phyloP scores from a whole-genome alignment of 768 basidiomycete species.

The Phaeotremella fagi region DNA sequence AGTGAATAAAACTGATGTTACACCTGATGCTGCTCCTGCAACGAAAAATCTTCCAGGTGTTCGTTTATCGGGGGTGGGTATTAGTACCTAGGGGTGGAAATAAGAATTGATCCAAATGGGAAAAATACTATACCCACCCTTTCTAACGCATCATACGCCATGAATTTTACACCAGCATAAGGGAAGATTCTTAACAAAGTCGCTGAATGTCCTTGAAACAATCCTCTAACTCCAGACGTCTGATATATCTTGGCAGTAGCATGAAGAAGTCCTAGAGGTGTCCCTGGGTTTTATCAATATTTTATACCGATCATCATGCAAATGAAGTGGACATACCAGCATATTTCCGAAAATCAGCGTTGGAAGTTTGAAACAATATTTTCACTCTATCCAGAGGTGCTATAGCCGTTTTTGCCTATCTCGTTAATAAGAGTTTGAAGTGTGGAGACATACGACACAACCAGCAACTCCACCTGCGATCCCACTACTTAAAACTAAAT shows the following conservation, averaged over 20 bases:
- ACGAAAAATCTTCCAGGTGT: constrained; percentile 74
- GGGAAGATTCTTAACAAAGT: constrained; percentile 92
- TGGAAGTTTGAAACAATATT: constrained; percentile 95
- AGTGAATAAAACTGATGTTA: constrained; percentile 80
- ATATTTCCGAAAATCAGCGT: constrained; percentile 89
- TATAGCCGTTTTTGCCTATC: constrained; percentile 87
- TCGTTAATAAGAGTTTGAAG: too few relatives aligned
- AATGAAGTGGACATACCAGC: constrained; percentile 70
- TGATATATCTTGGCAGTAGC: constrained; percentile 65
- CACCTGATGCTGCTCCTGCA: constrained; percentile 87
- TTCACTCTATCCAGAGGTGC: constrained; percentile 97
- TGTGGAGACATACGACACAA: constrained; percentile 65
- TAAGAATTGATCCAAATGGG: background rate
- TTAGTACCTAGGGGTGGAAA: constrained; percentile 64
- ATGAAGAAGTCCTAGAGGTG: constrained; percentile 75
- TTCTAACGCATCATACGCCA: constrained; percentile 88
- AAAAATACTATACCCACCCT: constrained; percentile 55
- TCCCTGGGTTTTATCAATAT: constrained; percentile 57
- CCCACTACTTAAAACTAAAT: constrained; percentile 65
- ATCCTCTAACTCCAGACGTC: constrained; percentile 62
- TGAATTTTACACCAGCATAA: constrained; percentile 94
- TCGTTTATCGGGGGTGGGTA: constrained; percentile 74
- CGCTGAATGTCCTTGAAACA: constrained; percentile 93
- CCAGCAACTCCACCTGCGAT: constrained; percentile 91
- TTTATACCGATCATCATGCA: background rate